phyloP scores from a whole-genome alignment of 805 yeast species.

The Candida railenensis region DNA sequence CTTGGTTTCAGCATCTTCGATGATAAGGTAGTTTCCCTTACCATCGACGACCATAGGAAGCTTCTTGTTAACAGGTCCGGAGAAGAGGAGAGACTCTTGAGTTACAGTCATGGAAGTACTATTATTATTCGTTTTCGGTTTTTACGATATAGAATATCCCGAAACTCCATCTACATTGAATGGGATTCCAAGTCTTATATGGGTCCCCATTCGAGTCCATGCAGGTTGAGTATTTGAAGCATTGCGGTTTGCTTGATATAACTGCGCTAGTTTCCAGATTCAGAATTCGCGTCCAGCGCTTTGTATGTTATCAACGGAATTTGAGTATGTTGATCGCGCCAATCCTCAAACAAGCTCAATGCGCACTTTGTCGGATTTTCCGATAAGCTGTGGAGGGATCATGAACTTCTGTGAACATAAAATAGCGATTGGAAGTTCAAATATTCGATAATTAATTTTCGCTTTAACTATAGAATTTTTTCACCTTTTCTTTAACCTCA shows the following conservation, averaged over 20 bases:
- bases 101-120: constrained; percentile 1
- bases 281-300: not conserved
- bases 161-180: not conserved
- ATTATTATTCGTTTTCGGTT: not conserved
- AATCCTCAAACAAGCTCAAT: too few species aligned
- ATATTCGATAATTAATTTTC: too few species aligned
- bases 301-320: too few species aligned
- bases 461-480: too few species aligned
- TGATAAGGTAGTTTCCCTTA: constrained; percentile 39
- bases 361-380: not conserved
- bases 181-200: not conserved
- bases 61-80: not conserved
- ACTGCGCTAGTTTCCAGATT: not conserved
- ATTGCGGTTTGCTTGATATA: not conserved
- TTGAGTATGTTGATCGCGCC: too few species aligned
- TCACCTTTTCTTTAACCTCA: too few species aligned
- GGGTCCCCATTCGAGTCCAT: not conserved
- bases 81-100: not conserved
- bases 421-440: too few species aligned
- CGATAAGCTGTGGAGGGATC: not conserved
- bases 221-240: not conserved
- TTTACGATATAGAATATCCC: constrained; percentile 3
- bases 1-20: constrained; percentile 42
- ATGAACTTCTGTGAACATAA: too few species aligned
- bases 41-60: constrained; percentile 42